Percentiles rank a stretch among this genome's conserved stretches.
Conservation (phyloP, 2,329 filamentous ascomycete genomes). For the Cladosporium sphaerospermum region DNA sequence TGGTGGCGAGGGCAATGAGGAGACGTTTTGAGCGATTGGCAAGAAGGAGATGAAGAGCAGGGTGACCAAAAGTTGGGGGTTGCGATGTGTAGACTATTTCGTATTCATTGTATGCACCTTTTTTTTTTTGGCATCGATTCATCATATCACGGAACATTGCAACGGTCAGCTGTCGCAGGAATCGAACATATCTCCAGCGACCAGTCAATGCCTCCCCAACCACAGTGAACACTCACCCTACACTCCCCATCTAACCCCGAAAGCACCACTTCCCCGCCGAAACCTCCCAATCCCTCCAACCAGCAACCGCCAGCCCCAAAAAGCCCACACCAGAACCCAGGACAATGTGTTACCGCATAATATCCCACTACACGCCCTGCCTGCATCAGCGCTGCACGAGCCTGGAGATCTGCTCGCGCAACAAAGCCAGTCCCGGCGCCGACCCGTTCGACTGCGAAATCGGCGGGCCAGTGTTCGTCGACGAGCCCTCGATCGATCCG, state of each 20-base stretch:
- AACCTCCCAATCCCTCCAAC: neutral
- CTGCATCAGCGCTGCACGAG: conserved; percentile 1
- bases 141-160: neutral
- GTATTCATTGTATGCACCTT: neutral
- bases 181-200: no score
- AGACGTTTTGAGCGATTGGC: neutral
- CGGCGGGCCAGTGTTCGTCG: neutral
- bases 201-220: neutral
- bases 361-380: conserved; percentile 3
- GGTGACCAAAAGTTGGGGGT: neutral
- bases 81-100: neutral
- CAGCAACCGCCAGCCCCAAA: neutral
- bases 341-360: neutral
- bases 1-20: neutral
- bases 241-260: neutral
- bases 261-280: neutral
- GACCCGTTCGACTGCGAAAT: neutral
- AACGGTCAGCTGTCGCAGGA: no score
- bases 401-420: neutral
- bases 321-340: neutral
- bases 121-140: neutral
- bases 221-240: neutral
- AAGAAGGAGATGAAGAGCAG: neutral
- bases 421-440: neutral
- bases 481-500: neutral